phyloP scores from a whole-genome alignment of 1,284 basidiomycete genomes.

The Pulveroboletus ridleyi region DNA sequence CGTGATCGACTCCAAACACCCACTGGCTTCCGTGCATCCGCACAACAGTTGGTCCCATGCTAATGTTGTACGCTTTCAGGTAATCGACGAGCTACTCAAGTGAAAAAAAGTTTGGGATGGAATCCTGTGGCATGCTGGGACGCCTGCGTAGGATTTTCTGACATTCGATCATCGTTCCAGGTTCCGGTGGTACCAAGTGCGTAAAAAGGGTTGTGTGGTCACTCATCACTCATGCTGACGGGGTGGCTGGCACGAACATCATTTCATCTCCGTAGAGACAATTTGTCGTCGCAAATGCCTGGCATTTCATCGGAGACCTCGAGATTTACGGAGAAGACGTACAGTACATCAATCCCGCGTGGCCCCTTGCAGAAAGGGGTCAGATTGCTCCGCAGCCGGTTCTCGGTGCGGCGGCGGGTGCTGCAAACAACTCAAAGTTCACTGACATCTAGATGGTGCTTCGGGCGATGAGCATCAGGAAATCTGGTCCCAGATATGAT shows the following conservation, averaged over 20 bases:
- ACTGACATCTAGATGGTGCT: conserved; percentile 18
- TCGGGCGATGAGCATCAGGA: conserved; percentile 14
- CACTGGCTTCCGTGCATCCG: conserved; percentile 17
- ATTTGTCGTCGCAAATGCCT: conserved; percentile 23
- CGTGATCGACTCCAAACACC: conserved; percentile 14
- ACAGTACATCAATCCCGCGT: conserved; percentile 16
- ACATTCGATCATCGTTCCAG: background rate
- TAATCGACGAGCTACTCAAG: background rate
- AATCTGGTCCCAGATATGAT: too few species aligned
- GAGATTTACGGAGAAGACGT: conserved; percentile 20
- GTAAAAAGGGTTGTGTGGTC: background rate
- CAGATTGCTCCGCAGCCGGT: background rate
- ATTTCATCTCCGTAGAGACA: conserved; percentile 29
- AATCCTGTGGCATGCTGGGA: conserved; percentile 10
- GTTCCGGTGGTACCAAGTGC: conserved; percentile 15
- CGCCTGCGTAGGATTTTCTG: background rate
- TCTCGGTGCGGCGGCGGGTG: conserved; percentile 7
- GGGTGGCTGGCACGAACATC: conserved; percentile 24
- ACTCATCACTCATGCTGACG: background rate
- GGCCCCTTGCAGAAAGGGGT: conserved; percentile 11
- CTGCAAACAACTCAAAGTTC: conserved; percentile 31
- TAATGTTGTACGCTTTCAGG: too few species aligned
- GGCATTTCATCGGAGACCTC: conserved; percentile 22
- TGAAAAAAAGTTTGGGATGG: conserved; percentile 19
- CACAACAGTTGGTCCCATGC: conserved; percentile 13